A percentile compares a stretch with the other conserved stretches of the same genome.
Evolutionary conservation across 164 flowering plant genomes (phyloP).

Genomic region (Vitis labrusca): DNA sequence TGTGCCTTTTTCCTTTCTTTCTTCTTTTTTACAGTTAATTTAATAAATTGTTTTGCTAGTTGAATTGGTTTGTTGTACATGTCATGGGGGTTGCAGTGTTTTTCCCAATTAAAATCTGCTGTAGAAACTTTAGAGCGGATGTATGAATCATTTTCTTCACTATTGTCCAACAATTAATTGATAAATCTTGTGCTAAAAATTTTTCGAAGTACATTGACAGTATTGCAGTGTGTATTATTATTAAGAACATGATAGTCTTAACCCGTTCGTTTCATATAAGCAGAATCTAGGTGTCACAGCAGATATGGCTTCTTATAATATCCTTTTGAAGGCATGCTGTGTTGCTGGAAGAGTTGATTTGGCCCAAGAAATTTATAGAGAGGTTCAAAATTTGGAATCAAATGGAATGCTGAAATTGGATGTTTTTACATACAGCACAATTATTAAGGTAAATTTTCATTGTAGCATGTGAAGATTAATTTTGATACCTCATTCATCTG

Average conservation of each 20-base stretch:
- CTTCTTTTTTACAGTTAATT: too few species aligned
- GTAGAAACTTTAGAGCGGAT: neutral
- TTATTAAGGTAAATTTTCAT: slow-evolving; percentile 60
- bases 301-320: slow-evolving; percentile 80
- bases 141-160: neutral
- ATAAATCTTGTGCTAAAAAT: neutral
- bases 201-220: neutral
- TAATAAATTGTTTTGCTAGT: too few species aligned
- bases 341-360: slow-evolving; percentile 78
- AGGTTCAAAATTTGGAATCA: slow-evolving; percentile 54
- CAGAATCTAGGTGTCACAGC: slow-evolving; percentile 65
- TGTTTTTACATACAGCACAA: slow-evolving; percentile 87
- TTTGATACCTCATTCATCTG: neutral
- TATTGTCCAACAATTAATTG: neutral
- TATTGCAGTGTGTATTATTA: neutral
- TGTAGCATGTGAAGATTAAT: neutral
- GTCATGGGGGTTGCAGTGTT: too few species aligned
- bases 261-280: slow-evolving; percentile 5
- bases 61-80: too few species aligned
- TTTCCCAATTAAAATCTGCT: neutral
- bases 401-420: slow-evolving; percentile 65
- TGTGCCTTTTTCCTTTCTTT: too few species aligned
- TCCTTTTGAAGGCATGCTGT: slow-evolving; percentile 84
- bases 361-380: slow-evolving; percentile 72
- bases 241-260: neutral